Evolutionary conservation across 441 rosid genomes (phyloP).

Genomic region (Geranium incanum): DNA sequence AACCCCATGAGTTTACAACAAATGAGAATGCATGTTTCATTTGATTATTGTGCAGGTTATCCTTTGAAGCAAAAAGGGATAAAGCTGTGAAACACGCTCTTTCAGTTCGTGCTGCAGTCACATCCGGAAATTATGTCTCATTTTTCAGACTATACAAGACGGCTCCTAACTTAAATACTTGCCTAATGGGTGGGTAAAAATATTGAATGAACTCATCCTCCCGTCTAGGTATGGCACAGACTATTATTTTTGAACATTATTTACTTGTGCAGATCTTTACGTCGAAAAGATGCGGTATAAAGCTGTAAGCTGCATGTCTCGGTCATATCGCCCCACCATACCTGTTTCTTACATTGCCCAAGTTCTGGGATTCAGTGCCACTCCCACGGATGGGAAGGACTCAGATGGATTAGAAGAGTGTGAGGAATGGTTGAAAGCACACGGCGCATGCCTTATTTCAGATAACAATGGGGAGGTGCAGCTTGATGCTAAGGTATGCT

Average conservation of each 20-base stretch:
- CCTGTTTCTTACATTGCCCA: slow-evolving; percentile 69
- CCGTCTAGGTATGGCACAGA: neutral
- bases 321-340: slow-evolving; percentile 83
- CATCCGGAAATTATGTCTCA: slow-evolving; percentile 83
- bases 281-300: slow-evolving; percentile 89
- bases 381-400: slow-evolving; percentile 39
- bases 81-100: slow-evolving; percentile 92
- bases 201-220: neutral
- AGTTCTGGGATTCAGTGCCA: slow-evolving; percentile 60
- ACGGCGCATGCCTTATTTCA: slow-evolving; percentile 62
- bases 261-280: slow-evolving; percentile 60
- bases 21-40: slow-evolving; percentile 13
- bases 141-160: slow-evolving; percentile 81
- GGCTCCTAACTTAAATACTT: slow-evolving; percentile 83
- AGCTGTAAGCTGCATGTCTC: slow-evolving; percentile 81
- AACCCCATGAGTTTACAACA: neutral
- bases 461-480: slow-evolving; percentile 67
- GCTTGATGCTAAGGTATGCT: slow-evolving; percentile 74
- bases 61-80: slow-evolving; percentile 59
- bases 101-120: slow-evolving; percentile 88
- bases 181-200: slow-evolving; percentile 69
- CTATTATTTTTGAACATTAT: neutral
- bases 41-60: slow-evolving; percentile 44
- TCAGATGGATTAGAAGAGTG: slow-evolving; percentile 59
- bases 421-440: slow-evolving; percentile 82